A percentile compares a stretch with the other conserved stretches of the same genome.
phyloP scores from a whole-genome alignment of 2,329 filamentous ascomycete genomes.

The Cryphonectria carpinicola region DNA sequence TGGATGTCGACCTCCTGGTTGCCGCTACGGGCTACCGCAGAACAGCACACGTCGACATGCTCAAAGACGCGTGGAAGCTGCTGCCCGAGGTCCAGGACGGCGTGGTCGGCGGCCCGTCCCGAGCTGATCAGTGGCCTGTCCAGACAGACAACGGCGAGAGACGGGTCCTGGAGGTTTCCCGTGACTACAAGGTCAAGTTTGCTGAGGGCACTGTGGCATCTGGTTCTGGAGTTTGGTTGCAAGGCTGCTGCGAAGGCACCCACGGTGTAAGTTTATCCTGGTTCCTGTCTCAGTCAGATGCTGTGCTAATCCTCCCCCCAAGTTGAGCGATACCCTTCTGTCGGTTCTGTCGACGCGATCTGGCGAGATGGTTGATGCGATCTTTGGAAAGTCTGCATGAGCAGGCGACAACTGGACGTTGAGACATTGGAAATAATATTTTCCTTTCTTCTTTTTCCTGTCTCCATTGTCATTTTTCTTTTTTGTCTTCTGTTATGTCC shows the following conservation, averaged over 20 bases:
- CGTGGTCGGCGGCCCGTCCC: constrained; percentile 29
- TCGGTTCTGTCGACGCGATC: constrained; percentile 77
- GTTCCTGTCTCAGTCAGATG: not conserved
- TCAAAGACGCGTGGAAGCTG: constrained; percentile 67
- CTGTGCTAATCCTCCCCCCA: constrained; percentile 32
- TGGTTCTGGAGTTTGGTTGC: constrained; percentile 84
- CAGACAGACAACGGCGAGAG: constrained; percentile 28
- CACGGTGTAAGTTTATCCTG: constrained; percentile 73
- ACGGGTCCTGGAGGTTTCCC: constrained; percentile 66
- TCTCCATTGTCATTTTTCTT: not conserved
- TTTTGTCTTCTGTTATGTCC: not conserved
- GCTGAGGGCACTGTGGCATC: constrained; percentile 67
- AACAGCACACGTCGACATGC: constrained; percentile 76
- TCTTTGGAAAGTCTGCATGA: constrained; percentile 58
- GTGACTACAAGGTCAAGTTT: constrained; percentile 81
- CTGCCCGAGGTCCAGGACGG: constrained; percentile 54
- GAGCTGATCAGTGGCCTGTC: constrained; percentile 24
- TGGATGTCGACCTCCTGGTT: constrained; percentile 81
- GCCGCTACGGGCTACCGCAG: constrained; percentile 86
- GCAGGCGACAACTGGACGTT: not conserved
- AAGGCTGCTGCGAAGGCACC: constrained; percentile 90
- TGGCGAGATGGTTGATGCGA: constrained; percentile 76
- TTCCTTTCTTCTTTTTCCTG: not conserved
- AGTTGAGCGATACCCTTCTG: constrained; percentile 81
- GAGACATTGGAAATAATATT: not conserved